Conservation (phyloP, 1,139 yeast species). For the Hansenula lynferdii region DNA sequence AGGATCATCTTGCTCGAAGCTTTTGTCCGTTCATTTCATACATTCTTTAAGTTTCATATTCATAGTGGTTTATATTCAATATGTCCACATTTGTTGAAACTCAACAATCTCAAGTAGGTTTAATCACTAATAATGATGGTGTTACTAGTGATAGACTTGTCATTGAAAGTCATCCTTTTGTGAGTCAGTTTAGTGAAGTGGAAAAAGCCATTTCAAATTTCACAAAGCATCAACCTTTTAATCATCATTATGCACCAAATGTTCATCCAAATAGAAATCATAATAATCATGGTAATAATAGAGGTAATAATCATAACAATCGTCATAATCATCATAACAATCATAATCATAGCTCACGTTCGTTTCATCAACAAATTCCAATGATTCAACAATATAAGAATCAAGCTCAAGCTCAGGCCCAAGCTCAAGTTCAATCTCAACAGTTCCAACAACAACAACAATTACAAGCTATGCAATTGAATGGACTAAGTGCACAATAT, state of each 20-base stretch:
- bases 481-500: background rate
- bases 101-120: background rate
- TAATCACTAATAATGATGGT: background rate
- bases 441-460: slow-evolving; percentile 1
- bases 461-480: background rate
- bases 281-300: slow-evolving; percentile 12
- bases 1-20: too few relatives aligned
- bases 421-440: background rate
- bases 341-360: slow-evolving; percentile 10
- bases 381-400: slow-evolving; percentile 17
- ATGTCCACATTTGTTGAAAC: background rate
- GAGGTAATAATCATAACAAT: slow-evolving; percentile 7
- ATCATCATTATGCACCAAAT: slow-evolving; percentile 25
- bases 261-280: slow-evolving; percentile 17
- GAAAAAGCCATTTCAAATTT: slow-evolving; percentile 24
- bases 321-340: slow-evolving; percentile 5
- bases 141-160: slow-evolving; percentile 1
- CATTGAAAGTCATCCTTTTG: slow-evolving; percentile 16
- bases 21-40: too few relatives aligned
- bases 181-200: slow-evolving; percentile 20
- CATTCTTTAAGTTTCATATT: background rate
- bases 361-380: slow-evolving; percentile 20
- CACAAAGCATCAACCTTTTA: slow-evolving; percentile 24
- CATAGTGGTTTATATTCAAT: background rate
- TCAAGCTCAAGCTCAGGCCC: slow-evolving; percentile 1